Conservation (phyloP, 768 basidiomycete species). For the Rhizopogon roseolus region DNA sequence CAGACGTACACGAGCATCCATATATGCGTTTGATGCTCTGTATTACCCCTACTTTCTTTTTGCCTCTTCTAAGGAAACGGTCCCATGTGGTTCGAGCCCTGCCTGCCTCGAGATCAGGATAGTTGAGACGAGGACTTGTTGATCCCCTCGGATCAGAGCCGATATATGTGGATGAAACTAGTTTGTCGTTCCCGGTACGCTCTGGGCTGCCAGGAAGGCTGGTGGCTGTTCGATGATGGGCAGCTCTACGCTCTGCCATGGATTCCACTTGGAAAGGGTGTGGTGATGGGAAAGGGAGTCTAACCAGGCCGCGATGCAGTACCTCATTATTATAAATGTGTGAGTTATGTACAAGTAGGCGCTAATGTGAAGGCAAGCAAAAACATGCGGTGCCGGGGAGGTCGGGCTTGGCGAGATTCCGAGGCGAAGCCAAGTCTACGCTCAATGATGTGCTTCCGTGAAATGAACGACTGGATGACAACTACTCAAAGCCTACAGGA, state of each 20-base stretch:
- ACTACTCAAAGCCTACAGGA: no score
- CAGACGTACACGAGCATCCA: slow-evolving; percentile 49
- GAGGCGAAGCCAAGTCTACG: no score
- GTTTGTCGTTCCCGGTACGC: not conserved
- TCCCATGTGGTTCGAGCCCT: not conserved
- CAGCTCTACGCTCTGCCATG: slow-evolving; percentile 1
- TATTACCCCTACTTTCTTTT: slow-evolving; percentile 35
- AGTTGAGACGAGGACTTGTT: no score
- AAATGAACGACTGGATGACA: no score
- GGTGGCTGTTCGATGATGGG: not conserved
- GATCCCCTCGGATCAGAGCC: not conserved
- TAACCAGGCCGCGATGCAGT: not conserved
- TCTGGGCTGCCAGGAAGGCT: not conserved
- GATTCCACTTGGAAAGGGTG: not conserved
- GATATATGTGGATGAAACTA: not conserved
- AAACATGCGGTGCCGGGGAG: not conserved
- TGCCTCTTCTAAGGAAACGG: slow-evolving; percentile 28
- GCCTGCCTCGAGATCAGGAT: not conserved
- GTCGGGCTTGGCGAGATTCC: not conserved
- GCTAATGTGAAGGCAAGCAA: not conserved
- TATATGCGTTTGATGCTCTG: slow-evolving; percentile 42
- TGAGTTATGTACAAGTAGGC: not conserved
- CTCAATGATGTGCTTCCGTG: no score
- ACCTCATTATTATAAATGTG: not conserved
- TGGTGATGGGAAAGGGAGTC: not conserved